Conservation (phyloP, 2,329 filamentous ascomycete genomes). For the Diaporthe longicolla region DNA sequence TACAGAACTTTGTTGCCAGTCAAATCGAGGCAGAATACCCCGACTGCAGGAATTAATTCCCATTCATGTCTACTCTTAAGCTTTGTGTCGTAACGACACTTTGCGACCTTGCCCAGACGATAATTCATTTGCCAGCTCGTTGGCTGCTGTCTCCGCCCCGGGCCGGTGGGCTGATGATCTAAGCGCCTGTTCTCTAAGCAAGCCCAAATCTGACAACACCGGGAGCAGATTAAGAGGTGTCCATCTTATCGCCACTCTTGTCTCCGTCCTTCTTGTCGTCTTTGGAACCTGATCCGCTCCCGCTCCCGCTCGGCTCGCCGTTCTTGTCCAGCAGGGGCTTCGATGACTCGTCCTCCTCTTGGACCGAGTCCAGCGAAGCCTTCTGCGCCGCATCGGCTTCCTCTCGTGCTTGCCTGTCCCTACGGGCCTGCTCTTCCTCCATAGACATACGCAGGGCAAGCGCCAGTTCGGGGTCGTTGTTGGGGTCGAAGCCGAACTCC, state of each 20-base stretch:
- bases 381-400: slow-evolving; percentile 86
- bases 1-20: slow-evolving; percentile 24
- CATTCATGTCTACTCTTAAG: slow-evolving; percentile 39
- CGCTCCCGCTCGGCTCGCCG: slow-evolving; percentile 75
- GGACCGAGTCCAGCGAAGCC: slow-evolving; percentile 83
- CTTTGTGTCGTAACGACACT: slow-evolving; percentile 26
- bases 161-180: not conserved
- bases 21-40: slow-evolving; percentile 24
- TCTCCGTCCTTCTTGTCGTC: slow-evolving; percentile 65
- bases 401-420: slow-evolving; percentile 68
- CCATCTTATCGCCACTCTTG: slow-evolving; percentile 81
- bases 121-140: slow-evolving; percentile 7
- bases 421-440: slow-evolving; percentile 96
- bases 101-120: not conserved
- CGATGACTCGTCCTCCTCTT: slow-evolving; percentile 81
- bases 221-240: slow-evolving; percentile 75
- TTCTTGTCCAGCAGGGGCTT: slow-evolving; percentile 73
- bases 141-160: slow-evolving; percentile 12
- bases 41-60: slow-evolving; percentile 30
- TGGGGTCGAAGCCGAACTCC: slow-evolving; percentile 92
- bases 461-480: slow-evolving; percentile 92
- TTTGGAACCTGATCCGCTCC: slow-evolving; percentile 57
- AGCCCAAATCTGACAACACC: not conserved
- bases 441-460: slow-evolving; percentile 96
- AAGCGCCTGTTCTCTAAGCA: slow-evolving; percentile 8